phyloP scores from a whole-genome alignment of 1,284 basidiomycete species.

The Ganoderma boninense region DNA sequence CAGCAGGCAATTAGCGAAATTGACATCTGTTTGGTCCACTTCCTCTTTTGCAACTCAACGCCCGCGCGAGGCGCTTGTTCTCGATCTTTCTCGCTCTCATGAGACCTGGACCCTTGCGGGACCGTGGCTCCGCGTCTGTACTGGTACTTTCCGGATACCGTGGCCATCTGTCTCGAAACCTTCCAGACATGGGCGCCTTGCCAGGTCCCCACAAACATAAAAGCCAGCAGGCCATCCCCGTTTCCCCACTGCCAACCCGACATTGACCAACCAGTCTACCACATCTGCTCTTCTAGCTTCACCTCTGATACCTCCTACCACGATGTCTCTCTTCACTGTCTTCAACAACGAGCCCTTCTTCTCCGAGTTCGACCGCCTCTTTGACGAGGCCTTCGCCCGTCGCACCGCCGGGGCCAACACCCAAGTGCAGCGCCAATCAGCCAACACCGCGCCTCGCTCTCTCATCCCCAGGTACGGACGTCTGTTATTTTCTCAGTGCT shows the following conservation, averaged over 20 bases:
- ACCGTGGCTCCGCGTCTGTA: not conserved
- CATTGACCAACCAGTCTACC: not conserved
- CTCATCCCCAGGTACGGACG: constrained; percentile 27
- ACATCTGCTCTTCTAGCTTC: not conserved
- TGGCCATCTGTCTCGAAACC: not conserved
- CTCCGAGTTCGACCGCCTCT: constrained; percentile 54
- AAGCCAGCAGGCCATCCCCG: not conserved
- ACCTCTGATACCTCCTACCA: not conserved
- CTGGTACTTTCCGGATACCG: not conserved
- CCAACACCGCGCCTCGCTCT: constrained; percentile 22
- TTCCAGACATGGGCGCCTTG: not conserved
- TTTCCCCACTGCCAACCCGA: not conserved
- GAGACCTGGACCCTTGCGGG: not conserved
- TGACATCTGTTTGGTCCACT: not conserved
- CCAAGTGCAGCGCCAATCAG: constrained; percentile 25
- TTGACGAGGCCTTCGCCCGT: constrained; percentile 53
- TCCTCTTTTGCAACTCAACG: not conserved
- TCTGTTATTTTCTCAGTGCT: too few species aligned
- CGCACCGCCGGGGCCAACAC: constrained; percentile 19
- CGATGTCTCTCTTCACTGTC: constrained; percentile 7
- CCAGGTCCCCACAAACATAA: not conserved
- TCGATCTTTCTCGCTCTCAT: constrained; percentile 2
- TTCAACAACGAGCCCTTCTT: constrained; percentile 55
- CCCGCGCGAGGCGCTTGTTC: not conserved
- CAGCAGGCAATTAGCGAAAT: not conserved